Evolutionary conservation across 352 stramenopile genomes (phyloP), one percentile per base, ranked within the genome.

Genomic region (Phytophthora litchii): DNA sequence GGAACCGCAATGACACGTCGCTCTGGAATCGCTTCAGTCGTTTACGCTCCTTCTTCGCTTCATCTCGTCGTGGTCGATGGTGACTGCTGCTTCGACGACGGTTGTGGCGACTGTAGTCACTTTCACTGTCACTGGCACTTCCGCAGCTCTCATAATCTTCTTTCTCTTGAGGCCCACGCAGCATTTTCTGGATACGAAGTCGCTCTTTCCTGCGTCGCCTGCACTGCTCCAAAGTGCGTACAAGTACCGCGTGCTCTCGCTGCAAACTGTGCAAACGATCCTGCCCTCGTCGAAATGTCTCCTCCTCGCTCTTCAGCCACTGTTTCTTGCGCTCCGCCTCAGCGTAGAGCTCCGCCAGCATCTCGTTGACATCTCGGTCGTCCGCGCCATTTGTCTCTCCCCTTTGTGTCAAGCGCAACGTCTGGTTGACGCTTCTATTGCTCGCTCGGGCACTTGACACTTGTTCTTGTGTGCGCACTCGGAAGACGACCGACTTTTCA

Each of bases 1-100:
- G 67, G 35, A 88, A 88, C 14, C 68, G 67, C 40, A 89, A 60
- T 13, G 65, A 72, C 32, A 89, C 44, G 11, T 80, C 73, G 13
- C 67, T 72, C 34, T 78, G 71, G 47, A 86, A 78, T 21, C 67
- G 61, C 19, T 70, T 60, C 20, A 83, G 45, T 4, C 56, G 54
- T 44, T 76, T 80, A 10, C 69, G 66, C 55, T 89, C 70, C 41
- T 86, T 89, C 49, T 64, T 72, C 6, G 50, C 44, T 3, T 34
- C 40, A 36, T 74, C 51, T 40, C 50, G 59, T 42, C 32, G 44
- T 23, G 21, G 25, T 11, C 35, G 34, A 17, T 29, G 23, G 36
- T 55, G 56, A 3, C 43, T 60, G 41, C 60, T 66, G 52, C 49
- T 47, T 3, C 38, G 36, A 32, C 38, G 42, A 34, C 34, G 20